Base-by-base conservation (phyloP, 2,329 filamentous ascomycete species). In the Didymella keratinophila region DNA sequence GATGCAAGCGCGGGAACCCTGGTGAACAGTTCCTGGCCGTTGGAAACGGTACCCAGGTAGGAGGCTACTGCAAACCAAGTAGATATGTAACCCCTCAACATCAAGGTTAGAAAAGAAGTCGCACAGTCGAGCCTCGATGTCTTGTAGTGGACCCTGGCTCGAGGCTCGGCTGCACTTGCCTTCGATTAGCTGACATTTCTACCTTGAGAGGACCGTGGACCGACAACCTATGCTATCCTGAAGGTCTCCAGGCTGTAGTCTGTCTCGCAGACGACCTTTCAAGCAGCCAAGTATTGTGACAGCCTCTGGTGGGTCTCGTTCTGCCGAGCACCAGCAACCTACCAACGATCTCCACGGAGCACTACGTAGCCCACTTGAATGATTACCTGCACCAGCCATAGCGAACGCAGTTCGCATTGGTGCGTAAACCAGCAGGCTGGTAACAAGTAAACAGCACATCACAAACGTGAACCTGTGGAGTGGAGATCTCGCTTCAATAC, bases 371-470 rank as follows among this genome's bases (percentile, higher is more conserved):
- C 34, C 18, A n/a, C 39, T 52, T 16, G 18, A 21, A 25, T 34
- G 25, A 45, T 25, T n/a, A 30, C 18, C 41, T 49, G 61, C 60
- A 56, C 46, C 55, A 47, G 21, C 44, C 49, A 60, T 52, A 51
- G 51, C 52, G 57, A 58, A 36, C 46, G 28, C 41, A 34, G 52
- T 58, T 62, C 52, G 52, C 58, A 65, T 65, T 67, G 66, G 64
- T 55, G 61, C 53, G 56, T 42, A 64, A 65, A 64, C 45, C 47
- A 57, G 62, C 54, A 62, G 67, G 64, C 62, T 68, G 67, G 66
- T 36, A 39, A 42, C 47, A 39, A 30, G 18, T 54, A 48, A 44
- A 61, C 61, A 70, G 44, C 61, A 50, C 67, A 68, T 54, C 44
- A 45, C 48, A 47, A 50, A 56, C 43, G 54, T 42, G 52, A 60